A percentile compares a stretch with the other conserved stretches of the same genome.
These are phyloP conservation scores for Annulohypoxylon moriforme DNA, from an alignment of 495 filamentous ascomycete genomes.

Conservation along the genomic window DNA sequence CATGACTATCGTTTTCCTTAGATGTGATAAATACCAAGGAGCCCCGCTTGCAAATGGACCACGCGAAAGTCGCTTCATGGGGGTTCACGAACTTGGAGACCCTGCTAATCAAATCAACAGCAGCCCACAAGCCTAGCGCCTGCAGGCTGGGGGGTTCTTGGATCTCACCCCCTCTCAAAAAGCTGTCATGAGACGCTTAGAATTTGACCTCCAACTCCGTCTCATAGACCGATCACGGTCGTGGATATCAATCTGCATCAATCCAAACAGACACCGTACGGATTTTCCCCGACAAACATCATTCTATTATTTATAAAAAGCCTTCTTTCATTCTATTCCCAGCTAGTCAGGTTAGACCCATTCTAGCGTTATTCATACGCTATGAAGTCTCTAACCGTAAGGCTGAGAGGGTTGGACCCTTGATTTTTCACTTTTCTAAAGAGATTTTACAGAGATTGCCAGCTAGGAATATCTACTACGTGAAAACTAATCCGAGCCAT, in stretches of 20 bases:
- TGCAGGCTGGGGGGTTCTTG: constrained; percentile 21
- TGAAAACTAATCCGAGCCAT: constrained; percentile 17
- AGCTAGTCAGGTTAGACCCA: neutral
- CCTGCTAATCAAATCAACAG: constrained; percentile 18
- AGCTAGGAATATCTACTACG: neutral
- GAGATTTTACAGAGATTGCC: constrained; percentile 1
- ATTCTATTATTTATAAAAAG: neutral
- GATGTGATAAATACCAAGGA: constrained; percentile 18
- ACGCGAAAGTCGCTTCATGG: constrained; percentile 19
- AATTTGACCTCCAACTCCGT: constrained; percentile 4
- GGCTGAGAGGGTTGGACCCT: constrained; percentile 31
- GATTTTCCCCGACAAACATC: constrained; percentile 1
- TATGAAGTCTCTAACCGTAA: constrained; percentile 15
- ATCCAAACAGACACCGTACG: neutral
- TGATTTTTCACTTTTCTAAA: constrained; percentile 22
- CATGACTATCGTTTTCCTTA: constrained; percentile 29
- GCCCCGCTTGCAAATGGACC: constrained; percentile 22
- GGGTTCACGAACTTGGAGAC: constrained; percentile 18
- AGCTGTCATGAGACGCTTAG: neutral
- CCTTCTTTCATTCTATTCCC: neutral
- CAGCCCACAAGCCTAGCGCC: constrained; percentile 5
- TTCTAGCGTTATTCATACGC: constrained; percentile 15
- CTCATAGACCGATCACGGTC: neutral
- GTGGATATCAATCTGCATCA: neutral
- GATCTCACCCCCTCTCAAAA: neutral